Evolutionary conservation across 192 early-diverging fungal species (phyloP).

Genomic region (Backusella psychrophila): DNA sequence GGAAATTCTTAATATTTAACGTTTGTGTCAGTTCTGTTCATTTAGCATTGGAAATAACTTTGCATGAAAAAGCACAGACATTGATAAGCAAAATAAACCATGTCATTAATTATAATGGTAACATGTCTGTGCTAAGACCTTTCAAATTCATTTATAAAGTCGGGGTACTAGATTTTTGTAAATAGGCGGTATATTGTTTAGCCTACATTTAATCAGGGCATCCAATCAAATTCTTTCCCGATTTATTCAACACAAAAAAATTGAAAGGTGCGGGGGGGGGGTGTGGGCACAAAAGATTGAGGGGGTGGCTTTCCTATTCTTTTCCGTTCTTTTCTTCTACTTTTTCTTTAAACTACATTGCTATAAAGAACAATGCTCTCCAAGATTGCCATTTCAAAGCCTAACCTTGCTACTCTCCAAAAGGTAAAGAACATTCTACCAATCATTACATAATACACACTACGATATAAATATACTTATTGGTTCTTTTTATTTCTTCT

Average conservation of each 20-base stretch:
- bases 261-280: not conserved
- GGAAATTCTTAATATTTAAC: not conserved
- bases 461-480: not conserved
- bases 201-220: conserved; percentile 1
- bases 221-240: not conserved
- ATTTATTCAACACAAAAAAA: not conserved
- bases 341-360: not conserved
- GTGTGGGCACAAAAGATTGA: conserved; percentile 3
- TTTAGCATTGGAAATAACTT: not conserved
- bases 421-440: not conserved
- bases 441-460: not conserved
- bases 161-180: not conserved
- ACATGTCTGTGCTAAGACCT: not conserved
- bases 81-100: not conserved
- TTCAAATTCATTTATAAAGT: not conserved
- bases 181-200: not conserved
- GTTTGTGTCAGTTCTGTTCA: not conserved
- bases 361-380: not conserved
- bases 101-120: not conserved
- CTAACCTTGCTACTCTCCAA: not conserved
- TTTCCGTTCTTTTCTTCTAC: not conserved
- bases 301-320: not conserved
- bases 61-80: not conserved
- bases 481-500: not conserved
- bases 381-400: not conserved